Evolutionary conservation across 495 filamentous ascomycete genomes (phyloP), one percentile per base, ranked within the genome.

Genomic region (Trichocladium uniseriatum): DNA sequence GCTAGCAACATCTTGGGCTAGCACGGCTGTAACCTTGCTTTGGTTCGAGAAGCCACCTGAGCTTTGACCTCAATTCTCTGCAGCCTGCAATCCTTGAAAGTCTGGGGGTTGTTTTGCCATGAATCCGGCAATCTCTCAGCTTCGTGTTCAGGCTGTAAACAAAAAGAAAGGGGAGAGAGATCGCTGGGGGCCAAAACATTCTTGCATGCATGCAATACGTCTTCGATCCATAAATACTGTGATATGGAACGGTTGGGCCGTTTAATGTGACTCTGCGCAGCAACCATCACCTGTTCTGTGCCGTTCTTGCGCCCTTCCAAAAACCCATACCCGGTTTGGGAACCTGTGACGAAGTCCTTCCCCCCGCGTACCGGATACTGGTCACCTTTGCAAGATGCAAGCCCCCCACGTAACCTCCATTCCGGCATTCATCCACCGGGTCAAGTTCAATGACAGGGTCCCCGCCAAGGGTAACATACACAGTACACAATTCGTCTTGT

Each of bases 1-100:
- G 35, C 52, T 54, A 54, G 29, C 2, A 20, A 15, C 3, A 37
- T 44, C 29, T 21, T 7, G 31, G 52, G 46, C 28, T 54, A 54
- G 46, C 27, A 20, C 7, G 5, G 10, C 14, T 21, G 24, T 32
- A 18, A 22, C 35, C 37, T 29, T 29, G 27, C 10, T 10, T 38
- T 49, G 43, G 18, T 14, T 34, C 20, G 27, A 18, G 43, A 36
- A 7, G 36, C 36, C 27, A 21, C 22, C 4, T 47, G 44, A 47
- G 44, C 36, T 40, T 49, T 32, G 38, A 41, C 46, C 38, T 16
- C 46, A n/a, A 31, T 10, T 32, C 11, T n/a, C n/a, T n/a, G n/a
- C n/a, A n/a, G n/a, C n/a, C n/a, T n/a, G n/a, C n/a, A n/a, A n/a
- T n/a, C n/a, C n/a, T n/a, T n/a, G n/a, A n/a, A n/a, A n/a, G n/a